Base-by-base conservation (phyloP, 371 early-diverging fungal species). In the Haplosporangium sp. region DNA sequence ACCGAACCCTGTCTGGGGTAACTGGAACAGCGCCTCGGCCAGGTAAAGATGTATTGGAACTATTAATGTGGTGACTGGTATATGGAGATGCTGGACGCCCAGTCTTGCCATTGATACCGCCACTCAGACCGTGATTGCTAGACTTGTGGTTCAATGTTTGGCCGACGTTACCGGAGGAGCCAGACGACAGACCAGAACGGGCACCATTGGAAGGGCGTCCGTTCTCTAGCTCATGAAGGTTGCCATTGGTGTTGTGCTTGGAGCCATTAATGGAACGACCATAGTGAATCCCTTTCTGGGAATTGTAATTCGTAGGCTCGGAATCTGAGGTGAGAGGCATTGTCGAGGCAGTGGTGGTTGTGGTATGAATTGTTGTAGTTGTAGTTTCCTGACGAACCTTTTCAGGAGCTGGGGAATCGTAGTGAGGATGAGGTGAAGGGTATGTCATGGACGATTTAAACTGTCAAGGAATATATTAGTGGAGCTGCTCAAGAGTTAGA, bases 371-470 rank as follows among this genome's bases (percentile, higher is more conserved):
- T 6, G 79, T 79, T 0, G 81, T 79, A 13, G 81, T 79, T 10
- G 74, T 79, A 1, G 74, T 79, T 69, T 79, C 81, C 58, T 79
- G 67, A 58, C 74, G 81, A 35, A 79, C 57, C 65, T 79, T 74
- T 60, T 79, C 81, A 56, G 71, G 67, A 44, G 34, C 63, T 19
- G 74, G 57, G 57, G 63, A 60, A 45, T 77, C 71, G 42, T 48
- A 38, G 60, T 61, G 71, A 39, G 48, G 67, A 19, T 59, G 65
- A 47, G 68, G 70, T n/a, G 66, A 74, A 53, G 45, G 67, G 66
- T 74, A 79, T 53, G 81, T 79, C 81, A 79, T 79, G 69, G 62
- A 64, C 38, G 65, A 27, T 53, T 3, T 19, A 4, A 4, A 27
- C 20, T 53, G 19, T 4, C 19, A 7, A 38, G 44, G 8, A 57